Evolutionary conservation across 495 filamentous ascomycete species (phyloP).

Genomic region (Viridothelium virens): DNA sequence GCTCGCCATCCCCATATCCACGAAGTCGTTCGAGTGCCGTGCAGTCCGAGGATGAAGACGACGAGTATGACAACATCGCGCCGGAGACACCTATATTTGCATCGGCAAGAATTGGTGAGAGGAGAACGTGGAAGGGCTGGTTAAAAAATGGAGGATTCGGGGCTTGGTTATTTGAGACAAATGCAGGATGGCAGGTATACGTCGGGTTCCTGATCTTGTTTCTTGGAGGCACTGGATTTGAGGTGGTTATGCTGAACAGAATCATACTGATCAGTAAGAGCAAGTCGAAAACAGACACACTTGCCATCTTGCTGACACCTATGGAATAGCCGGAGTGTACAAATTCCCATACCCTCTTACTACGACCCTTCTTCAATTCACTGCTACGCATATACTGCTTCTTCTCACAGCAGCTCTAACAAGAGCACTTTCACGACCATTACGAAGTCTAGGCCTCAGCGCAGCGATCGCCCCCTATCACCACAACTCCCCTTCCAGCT

Average conservation of each 20-base stretch:
- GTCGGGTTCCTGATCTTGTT: slow-evolving; percentile 42
- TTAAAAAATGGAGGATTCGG: slow-evolving; percentile 40
- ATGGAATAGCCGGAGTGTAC: slow-evolving; percentile 42
- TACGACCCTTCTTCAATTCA: slow-evolving; percentile 42
- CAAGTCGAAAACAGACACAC: slow-evolving; percentile 8
- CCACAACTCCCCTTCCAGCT: slow-evolving; percentile 20
- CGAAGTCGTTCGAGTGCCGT: slow-evolving; percentile 29
- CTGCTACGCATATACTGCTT: slow-evolving; percentile 42
- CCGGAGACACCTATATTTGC: slow-evolving; percentile 23
- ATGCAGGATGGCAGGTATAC: slow-evolving; percentile 44
- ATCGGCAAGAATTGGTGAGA: slow-evolving; percentile 23
- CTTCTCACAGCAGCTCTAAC: slow-evolving; percentile 36
- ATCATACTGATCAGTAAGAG: slow-evolving; percentile 41
- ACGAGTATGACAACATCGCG: slow-evolving; percentile 27
- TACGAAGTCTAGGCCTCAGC: slow-evolving; percentile 35
- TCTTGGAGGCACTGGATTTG: slow-evolving; percentile 38
- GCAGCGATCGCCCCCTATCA: slow-evolving; percentile 37
- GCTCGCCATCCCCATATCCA: slow-evolving; percentile 36
- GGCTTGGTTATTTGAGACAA: slow-evolving; percentile 43
- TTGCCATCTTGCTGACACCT: slow-evolving; percentile 15
- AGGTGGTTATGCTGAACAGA: slow-evolving; percentile 42
- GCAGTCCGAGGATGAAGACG: slow-evolving; percentile 38
- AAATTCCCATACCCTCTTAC: slow-evolving; percentile 48
- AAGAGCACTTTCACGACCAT: slow-evolving; percentile 31
- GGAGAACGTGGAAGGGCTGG: slow-evolving; percentile 27